Evolutionary conservation across 1,284 basidiomycete species (phyloP), one percentile per base, ranked within the genome.

Genomic region (Heliocybe sulcata): DNA sequence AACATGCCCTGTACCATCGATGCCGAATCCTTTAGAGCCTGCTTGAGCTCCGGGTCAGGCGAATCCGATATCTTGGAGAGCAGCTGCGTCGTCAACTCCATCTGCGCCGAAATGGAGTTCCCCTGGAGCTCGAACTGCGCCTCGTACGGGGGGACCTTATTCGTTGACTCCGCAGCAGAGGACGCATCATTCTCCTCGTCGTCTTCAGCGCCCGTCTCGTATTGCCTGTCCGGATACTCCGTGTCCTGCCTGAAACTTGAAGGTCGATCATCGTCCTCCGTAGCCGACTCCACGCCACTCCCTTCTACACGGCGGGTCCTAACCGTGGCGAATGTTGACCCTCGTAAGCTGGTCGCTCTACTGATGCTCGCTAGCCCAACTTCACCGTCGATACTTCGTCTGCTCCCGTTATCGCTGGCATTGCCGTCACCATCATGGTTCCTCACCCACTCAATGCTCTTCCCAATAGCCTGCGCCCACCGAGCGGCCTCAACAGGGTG

Each of bases 401-500:
- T 64, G 67, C 9, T 67, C 66, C 16, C 27, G 47, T n/a, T 20
- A 25, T 45, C 42, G 10, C 23, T 25, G 23, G 6, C 42, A 25
- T 45, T 45, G 19, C n/a, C 45, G 10, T 49, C 47, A 6, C 20
- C 47, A 33, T 19, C 51, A 14, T 35, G 29, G 6, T 35, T 52
- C 48, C 68, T 69, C 52, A 73, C 73, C 75, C 82, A 87, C 33
- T 92, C 88, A 57, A 93, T 87, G 61, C 85, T 87, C 64, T 82
- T 82, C 25, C 73, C 72, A 50, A 96, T 79, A 0, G 86, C 87
- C 58, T 90, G 84, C 0, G 81, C 81, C 94, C 94, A 97, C n/a
- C 92, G 79, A 2, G 87, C 80, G 1, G 92, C 91, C 68, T 97
- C 94, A 2, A 90, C 90, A 0, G 90, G 89, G 59, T 95, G 92